Base-by-base conservation (phyloP, 2,329 filamentous ascomycete species). In the Hypoxylon sp. region DNA sequence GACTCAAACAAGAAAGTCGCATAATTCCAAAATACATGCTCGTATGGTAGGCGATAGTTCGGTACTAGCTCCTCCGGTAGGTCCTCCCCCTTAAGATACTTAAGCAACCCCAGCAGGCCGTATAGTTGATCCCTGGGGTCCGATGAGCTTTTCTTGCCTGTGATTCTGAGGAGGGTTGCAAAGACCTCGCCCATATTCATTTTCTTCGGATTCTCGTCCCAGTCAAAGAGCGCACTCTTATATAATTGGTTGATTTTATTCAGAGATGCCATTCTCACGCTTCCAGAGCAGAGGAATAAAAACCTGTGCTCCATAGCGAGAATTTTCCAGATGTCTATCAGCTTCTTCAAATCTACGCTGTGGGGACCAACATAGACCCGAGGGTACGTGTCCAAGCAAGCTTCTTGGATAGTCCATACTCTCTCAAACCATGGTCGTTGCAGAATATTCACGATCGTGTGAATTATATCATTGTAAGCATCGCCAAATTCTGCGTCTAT, bases 321-420 rank as follows among this genome's bases (percentile, higher is more conserved):
- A 5, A 57, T 39, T 19, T 55, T 19, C 2, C 37, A 47, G 1
- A 73, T 39, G 0, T 35, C 3, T 2, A 51, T 29, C 14, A 73
- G 39, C 0, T 55, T 2, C 0, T 11, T 0, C 31, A 62, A 46
- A 13, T 35, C 11, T 14, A 71, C 17, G 48, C 33, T 57, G 29
- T 72, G 63, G 13, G 59, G 65, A 0, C 73, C 71, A 2, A 66
- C 26, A 47, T 66, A 54, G 0, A 74, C n/a, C 2, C 0, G 22
- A 0, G 69, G 58, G 1, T 0, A 1, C 13, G 33, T 2, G 14
- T 37, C 29, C 5, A 73, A 14, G 26, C 66, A 71, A 13, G 63
- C 58, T 11, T 75, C 72, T 29, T 75, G 73, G 5, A 74, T 14
- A 1, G 73, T 75, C 73, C 73, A 75, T 2, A 65, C 14, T 11